These are phyloP conservation scores for Blastobotrys raffinosifermentans DNA, from an alignment of 1,139 yeast species.

Conservation along the genomic window DNA sequence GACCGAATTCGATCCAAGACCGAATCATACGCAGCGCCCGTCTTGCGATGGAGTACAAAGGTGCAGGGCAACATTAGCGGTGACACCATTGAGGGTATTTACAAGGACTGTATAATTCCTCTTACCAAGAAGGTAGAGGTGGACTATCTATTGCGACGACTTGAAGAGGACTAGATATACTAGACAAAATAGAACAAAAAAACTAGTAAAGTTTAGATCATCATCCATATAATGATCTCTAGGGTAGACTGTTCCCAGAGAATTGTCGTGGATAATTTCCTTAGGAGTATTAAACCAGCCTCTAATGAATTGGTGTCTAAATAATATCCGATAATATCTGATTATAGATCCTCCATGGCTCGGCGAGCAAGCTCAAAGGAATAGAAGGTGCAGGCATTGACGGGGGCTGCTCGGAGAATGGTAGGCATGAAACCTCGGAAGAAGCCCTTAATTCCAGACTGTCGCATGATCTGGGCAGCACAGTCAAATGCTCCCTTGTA, in stretches of 20 bases:
- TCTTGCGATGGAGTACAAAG: constrained; percentile 59
- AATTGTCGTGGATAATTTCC: no score
- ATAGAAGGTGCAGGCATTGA: constrained; percentile 91
- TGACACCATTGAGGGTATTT: constrained; percentile 71
- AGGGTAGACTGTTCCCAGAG: background rate
- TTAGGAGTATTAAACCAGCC: no score
- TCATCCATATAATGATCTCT: background rate
- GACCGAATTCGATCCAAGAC: constrained; percentile 76
- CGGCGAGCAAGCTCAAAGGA: constrained; percentile 77
- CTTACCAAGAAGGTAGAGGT: constrained; percentile 92
- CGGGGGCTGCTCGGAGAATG: constrained; percentile 91
- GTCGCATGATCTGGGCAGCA: constrained; percentile 44
- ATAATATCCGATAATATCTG: no score
- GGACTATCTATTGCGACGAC: constrained; percentile 76
- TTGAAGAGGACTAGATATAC: constrained; percentile 44
- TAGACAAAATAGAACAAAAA: background rate
- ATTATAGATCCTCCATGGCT: constrained; percentile 21
- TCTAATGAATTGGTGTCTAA: no score
- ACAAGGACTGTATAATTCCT: constrained; percentile 85
- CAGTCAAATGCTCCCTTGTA: constrained; percentile 53
- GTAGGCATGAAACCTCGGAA: constrained; percentile 89
- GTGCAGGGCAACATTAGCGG: constrained; percentile 77
- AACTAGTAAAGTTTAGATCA: no score
- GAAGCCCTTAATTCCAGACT: constrained; percentile 66
- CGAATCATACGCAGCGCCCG: constrained; percentile 83